A percentile compares a stretch with the other conserved stretches of the same genome.
Conservation (phyloP, 257 asterid genomes). For the Plantago major region DNA sequence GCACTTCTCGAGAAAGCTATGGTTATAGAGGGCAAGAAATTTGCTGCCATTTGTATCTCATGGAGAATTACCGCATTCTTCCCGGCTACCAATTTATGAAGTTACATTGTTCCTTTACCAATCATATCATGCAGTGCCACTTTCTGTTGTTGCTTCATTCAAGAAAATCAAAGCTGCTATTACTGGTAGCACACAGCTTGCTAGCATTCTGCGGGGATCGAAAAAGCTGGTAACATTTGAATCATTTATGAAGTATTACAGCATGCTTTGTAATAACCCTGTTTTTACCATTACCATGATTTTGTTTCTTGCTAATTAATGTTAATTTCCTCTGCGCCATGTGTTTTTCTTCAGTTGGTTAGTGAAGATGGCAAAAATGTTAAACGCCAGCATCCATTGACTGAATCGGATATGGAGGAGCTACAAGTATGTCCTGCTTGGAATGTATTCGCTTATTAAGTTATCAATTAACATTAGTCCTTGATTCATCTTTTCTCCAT, state of each 20-base stretch:
- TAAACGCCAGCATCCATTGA: slow-evolving; percentile 60
- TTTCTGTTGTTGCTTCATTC: slow-evolving; percentile 75
- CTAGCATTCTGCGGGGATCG: slow-evolving; percentile 56
- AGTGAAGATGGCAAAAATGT: slow-evolving; percentile 87
- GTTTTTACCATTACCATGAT: too few species aligned
- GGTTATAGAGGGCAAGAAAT: neutral
- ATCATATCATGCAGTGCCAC: slow-evolving; percentile 53
- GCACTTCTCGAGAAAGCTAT: neutral
- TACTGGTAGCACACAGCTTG: slow-evolving; percentile 55
- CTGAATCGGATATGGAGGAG: slow-evolving; percentile 76
- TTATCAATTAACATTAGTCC: slow-evolving; percentile 9
- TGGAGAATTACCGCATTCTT: neutral
- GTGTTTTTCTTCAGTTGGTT: slow-evolving; percentile 43
- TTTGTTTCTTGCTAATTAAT: slow-evolving; percentile 11
- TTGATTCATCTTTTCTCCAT: slow-evolving; percentile 13
- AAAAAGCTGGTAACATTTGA: slow-evolving; percentile 48
- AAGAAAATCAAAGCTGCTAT: slow-evolving; percentile 71
- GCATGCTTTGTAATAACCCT: too few species aligned
- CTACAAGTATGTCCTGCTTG: slow-evolving; percentile 53
- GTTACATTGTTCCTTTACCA: slow-evolving; percentile 10
- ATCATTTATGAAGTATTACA: too few species aligned
- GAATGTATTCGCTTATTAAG: neutral
- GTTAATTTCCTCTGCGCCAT: neutral
- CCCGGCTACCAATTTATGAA: neutral
- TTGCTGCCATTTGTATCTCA: neutral